Evolutionary conservation across 2,329 filamentous ascomycete species (phyloP).

Genomic region (Sporothrix luriei): DNA sequence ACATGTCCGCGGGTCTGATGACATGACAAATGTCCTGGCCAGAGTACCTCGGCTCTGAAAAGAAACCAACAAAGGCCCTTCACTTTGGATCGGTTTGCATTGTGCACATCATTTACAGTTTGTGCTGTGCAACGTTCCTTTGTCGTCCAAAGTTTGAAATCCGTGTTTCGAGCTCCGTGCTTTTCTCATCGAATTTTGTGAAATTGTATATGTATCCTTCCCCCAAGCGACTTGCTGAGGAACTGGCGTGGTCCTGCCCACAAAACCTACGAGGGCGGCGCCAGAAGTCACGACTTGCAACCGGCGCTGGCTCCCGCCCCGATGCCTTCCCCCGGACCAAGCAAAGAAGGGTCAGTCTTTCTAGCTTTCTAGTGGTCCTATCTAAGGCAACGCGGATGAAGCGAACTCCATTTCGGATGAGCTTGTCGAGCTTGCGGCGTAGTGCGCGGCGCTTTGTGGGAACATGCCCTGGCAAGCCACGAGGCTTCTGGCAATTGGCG

Average conservation of each 20-base stretch:
- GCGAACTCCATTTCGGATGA: neutral
- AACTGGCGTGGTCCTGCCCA: conserved; percentile 11
- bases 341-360: neutral
- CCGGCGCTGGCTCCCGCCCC: conserved; percentile 10
- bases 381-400: neutral
- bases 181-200: neutral
- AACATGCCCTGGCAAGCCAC: conserved; percentile 28
- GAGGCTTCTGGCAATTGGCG: conserved; percentile 23
- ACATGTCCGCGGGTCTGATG: neutral
- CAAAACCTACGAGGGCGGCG: conserved; percentile 18
- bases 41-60: conserved; percentile 10
- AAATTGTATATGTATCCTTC: neutral
- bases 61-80: neutral
- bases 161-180: conserved; percentile 1
- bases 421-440: conserved; percentile 22
- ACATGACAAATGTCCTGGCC: neutral
- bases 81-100: too few relatives aligned
- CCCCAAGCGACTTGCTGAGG: neutral
- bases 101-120: neutral
- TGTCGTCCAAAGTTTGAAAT: neutral
- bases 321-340: conserved; percentile 2
- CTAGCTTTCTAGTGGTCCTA: neutral
- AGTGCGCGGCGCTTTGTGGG: conserved; percentile 25
- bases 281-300: conserved; percentile 10
- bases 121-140: neutral